phyloP scores from a whole-genome alignment of 768 basidiomycete species.

The Exidia glandulosa region DNA sequence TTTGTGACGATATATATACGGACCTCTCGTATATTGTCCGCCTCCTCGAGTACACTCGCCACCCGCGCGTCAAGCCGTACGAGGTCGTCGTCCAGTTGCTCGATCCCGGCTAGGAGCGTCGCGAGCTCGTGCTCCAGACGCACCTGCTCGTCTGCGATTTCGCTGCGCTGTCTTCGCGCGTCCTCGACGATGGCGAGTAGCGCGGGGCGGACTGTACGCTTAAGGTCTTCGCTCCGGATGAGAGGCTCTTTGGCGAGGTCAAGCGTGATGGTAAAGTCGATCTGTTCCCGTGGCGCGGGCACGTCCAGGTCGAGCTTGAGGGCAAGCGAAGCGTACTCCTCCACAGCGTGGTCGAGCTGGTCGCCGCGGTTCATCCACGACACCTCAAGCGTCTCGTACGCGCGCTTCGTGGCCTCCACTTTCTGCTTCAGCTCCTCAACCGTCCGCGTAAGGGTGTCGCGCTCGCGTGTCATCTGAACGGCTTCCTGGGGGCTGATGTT shows the following conservation, averaged over 20 bases:
- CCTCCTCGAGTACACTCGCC: slow-evolving; percentile 55
- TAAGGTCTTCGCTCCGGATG: slow-evolving; percentile 56
- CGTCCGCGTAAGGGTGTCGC: slow-evolving; percentile 62
- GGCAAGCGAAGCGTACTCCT: slow-evolving; percentile 65
- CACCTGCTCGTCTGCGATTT: slow-evolving; percentile 67
- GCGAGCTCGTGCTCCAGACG: slow-evolving; percentile 78
- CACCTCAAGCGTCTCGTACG: slow-evolving; percentile 73
- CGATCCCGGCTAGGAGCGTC: slow-evolving; percentile 61
- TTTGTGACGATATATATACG: slow-evolving; percentile 12
- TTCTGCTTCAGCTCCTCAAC: slow-evolving; percentile 70
- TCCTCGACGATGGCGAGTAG: slow-evolving; percentile 60
- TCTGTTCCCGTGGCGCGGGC: slow-evolving; percentile 51
- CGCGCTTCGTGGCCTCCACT: slow-evolving; percentile 60
- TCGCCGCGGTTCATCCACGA: slow-evolving; percentile 68
- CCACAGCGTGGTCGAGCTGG: slow-evolving; percentile 71
- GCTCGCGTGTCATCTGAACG: slow-evolving; percentile 79
- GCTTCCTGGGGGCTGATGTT: slow-evolving; percentile 91
- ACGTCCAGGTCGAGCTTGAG: slow-evolving; percentile 68
- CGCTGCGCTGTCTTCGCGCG: slow-evolving; percentile 56
- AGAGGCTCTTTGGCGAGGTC: slow-evolving; percentile 62
- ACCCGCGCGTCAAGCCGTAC: slow-evolving; percentile 66
- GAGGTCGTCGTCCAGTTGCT: slow-evolving; percentile 72
- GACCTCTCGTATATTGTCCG: slow-evolving; percentile 75
- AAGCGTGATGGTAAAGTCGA: slow-evolving; percentile 72
- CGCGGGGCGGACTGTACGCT: slow-evolving; percentile 65